These are phyloP conservation scores for Ustulina deusta DNA, from an alignment of 2,329 filamentous ascomycete species.

Conservation along the genomic window DNA sequence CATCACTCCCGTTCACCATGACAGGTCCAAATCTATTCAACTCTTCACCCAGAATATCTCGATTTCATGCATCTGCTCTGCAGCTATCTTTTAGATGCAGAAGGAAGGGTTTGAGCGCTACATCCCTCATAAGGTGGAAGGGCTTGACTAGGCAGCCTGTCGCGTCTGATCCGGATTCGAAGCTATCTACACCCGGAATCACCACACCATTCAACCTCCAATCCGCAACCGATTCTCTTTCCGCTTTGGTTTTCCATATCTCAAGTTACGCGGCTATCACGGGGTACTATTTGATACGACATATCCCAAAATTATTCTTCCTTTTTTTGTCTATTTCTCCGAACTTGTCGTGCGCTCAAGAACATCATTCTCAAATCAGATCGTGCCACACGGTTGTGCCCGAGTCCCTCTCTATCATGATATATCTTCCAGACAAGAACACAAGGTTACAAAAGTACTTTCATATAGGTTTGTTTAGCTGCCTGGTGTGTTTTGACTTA, in stretches of 20 bases:
- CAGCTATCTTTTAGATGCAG: conserved; percentile 32
- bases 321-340: neutral
- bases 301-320: neutral
- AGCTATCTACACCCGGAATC: conserved; percentile 48
- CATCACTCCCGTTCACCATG: conserved; percentile 45
- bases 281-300: neutral
- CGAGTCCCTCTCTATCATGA: conserved; percentile 18
- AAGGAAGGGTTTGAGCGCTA: conserved; percentile 3
- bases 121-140: neutral
- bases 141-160: neutral
- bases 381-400: conserved; percentile 8
- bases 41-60: conserved; percentile 25
- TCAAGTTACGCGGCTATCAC: neutral
- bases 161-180: conserved; percentile 38
- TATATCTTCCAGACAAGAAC: conserved; percentile 40
- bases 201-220: conserved; percentile 35
- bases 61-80: conserved; percentile 36
- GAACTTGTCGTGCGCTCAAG: neutral
- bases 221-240: conserved; percentile 15
- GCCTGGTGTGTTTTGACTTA: conserved; percentile 25
- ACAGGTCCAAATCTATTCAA: conserved; percentile 38
- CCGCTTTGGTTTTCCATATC: neutral
- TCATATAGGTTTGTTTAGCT: conserved; percentile 25
- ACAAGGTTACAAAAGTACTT: conserved; percentile 37
- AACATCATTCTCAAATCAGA: neutral